A percentile compares a stretch with the other conserved stretches of the same genome.
These are phyloP conservation scores for Xylaria sp. DNA, from an alignment of 2,329 filamentous ascomycete genomes.

Conservation along the genomic window DNA sequence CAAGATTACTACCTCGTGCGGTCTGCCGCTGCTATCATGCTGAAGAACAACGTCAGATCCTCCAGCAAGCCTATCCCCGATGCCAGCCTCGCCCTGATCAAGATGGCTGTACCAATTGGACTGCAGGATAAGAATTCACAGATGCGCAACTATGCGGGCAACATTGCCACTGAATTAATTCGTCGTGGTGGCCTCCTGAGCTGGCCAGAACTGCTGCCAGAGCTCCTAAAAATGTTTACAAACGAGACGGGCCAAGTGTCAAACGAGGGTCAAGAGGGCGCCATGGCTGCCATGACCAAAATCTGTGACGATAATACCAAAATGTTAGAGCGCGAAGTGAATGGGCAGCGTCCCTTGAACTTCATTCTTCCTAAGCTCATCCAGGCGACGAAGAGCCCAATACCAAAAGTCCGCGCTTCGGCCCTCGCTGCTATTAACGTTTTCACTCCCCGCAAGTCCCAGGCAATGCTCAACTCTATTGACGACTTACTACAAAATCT, in stretches of 20 bases:
- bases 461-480: slow-evolving; percentile 82
- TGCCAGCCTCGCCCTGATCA: slow-evolving; percentile 78
- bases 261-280: slow-evolving; percentile 84
- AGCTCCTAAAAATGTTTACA: slow-evolving; percentile 80
- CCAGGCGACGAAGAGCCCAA: slow-evolving; percentile 81
- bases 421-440: slow-evolving; percentile 90
- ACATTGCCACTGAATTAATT: slow-evolving; percentile 93
- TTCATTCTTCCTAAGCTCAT: slow-evolving; percentile 92
- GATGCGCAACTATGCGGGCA: slow-evolving; percentile 90
- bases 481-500: slow-evolving; percentile 85
- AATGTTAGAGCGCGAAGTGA: slow-evolving; percentile 85
- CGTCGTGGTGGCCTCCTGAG: slow-evolving; percentile 84
- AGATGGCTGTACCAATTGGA: slow-evolving; percentile 79
- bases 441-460: slow-evolving; percentile 86
- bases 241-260: slow-evolving; percentile 77
- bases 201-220: slow-evolving; percentile 91
- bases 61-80: slow-evolving; percentile 81
- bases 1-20: slow-evolving; percentile 80
- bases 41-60: slow-evolving; percentile 90
- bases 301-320: slow-evolving; percentile 97
- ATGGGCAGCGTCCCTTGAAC: slow-evolving; percentile 87
- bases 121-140: slow-evolving; percentile 84
- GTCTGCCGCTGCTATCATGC: slow-evolving; percentile 89
- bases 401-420: slow-evolving; percentile 80
- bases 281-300: slow-evolving; percentile 92